Percentiles rank a stretch among this genome's conserved stretches.
These are phyloP conservation scores for Deuterostichococcus epilithicus DNA, from an alignment of 139 green algal species.

Conservation along the genomic window DNA sequence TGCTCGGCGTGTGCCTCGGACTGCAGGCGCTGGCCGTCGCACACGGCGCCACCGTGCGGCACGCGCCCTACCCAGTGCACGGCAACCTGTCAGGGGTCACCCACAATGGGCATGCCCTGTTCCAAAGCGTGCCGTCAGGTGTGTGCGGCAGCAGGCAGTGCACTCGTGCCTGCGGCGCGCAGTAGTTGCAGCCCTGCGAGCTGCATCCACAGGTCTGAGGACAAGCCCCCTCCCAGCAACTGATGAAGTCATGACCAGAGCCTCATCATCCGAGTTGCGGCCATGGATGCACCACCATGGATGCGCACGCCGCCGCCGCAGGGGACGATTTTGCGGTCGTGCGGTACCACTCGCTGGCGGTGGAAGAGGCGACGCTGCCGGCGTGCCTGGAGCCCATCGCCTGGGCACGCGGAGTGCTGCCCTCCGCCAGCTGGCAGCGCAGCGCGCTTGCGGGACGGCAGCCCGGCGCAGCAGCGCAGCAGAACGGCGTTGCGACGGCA, in stretches of 20 bases:
- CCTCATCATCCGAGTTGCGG: too few species aligned
- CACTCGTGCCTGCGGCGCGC: too few species aligned
- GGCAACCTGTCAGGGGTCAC: slow-evolving; percentile 72
- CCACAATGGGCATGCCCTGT: slow-evolving; percentile 76
- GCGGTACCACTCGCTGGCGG: slow-evolving; percentile 92
- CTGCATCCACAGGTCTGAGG: too few species aligned
- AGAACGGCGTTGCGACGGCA: neutral
- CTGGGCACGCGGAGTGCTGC: slow-evolving; percentile 65
- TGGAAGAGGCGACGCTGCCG: slow-evolving; percentile 70
- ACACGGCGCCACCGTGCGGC: slow-evolving; percentile 62
- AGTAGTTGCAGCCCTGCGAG: too few species aligned
- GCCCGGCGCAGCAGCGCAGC: slow-evolving; percentile 10
- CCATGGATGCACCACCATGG: too few species aligned
- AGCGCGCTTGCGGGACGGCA: neutral
- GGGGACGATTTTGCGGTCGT: slow-evolving; percentile 41
- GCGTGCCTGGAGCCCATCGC: slow-evolving; percentile 65
- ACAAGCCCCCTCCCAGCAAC: too few species aligned
- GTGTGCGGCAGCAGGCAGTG: too few species aligned
- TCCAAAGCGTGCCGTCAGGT: slow-evolving; percentile 74
- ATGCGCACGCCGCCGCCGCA: slow-evolving; percentile 7
- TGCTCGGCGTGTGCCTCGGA: slow-evolving; percentile 96
- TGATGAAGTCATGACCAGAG: too few species aligned
- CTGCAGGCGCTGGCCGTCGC: slow-evolving; percentile 85
- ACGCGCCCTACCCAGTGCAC: slow-evolving; percentile 85
- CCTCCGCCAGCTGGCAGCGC: neutral